Evolutionary conservation across 1,284 basidiomycete species (phyloP), one percentile per base, ranked within the genome.

Genomic region (Ganoderma boninense): DNA sequence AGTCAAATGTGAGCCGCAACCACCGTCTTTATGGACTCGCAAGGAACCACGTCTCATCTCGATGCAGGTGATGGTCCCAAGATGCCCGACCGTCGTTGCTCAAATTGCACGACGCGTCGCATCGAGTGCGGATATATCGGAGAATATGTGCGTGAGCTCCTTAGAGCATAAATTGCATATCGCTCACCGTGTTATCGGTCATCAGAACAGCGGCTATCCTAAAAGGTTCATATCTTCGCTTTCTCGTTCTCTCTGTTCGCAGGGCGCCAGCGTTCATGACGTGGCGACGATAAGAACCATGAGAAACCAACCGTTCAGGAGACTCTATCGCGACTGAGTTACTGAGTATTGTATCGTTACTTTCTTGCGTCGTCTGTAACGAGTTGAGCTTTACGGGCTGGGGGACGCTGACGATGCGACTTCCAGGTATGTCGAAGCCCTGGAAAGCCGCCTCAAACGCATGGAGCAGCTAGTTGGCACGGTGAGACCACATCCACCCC

Each of bases 41-140:
- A 4, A 14, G n/a, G 35, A 16, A n/a, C 11, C 14, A 32, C 4
- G 2, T 14, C 29, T n/a, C 16, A 14, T 26, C 6, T 18, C 6
- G 16, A 20, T 20, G 18, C 7, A 80, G 79, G 79, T 67, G 78
- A 80, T 74, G 78, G 79, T 4, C 75, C 75, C 10, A 71, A 75
- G 52, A 91, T 89, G 87, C 87, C 87, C 2, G 86, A 86, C 23
- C 90, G 89, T 69, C 83, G 85, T 66, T 97, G 95, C 78, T 92
- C 94, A 0, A 94, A 94, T 77, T 96, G 95, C 78, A 82, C 88
- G n/a, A 86, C 92, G 5, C 92, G 90, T 74, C 88, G 84, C 67
- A 84, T 89, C 16, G 90, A 93, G 2, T 96, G 94, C 81, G 94
- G 92, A 0, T 96, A 95, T 78, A 83, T 93, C 49, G 90, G 14